phyloP scores from a whole-genome alignment of 352 stramenopile genomes.

The Phytophthora foliorum region DNA sequence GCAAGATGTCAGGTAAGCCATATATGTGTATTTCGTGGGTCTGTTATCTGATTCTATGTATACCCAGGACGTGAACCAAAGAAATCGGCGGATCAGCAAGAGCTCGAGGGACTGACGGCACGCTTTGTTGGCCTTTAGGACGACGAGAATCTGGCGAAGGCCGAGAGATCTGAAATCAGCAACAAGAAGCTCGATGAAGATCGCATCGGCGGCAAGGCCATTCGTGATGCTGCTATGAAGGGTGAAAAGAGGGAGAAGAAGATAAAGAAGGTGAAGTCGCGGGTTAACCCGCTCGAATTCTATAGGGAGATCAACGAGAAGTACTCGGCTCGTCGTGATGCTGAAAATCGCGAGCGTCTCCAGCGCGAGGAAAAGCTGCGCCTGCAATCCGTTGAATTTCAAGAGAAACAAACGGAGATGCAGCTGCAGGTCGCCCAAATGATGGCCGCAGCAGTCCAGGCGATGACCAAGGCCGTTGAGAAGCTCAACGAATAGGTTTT shows the following conservation, averaged over 20 bases:
- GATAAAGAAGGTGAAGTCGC: not conserved
- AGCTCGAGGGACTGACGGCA: constrained; percentile 1
- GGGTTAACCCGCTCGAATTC: not conserved
- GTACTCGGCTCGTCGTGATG: not conserved
- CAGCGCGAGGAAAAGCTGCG: not conserved
- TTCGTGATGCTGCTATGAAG: not conserved
- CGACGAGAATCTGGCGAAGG: too few relatives aligned
- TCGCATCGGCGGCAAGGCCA: not conserved
- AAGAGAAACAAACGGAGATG: not conserved
- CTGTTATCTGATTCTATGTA: not conserved
- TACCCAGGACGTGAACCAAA: not conserved
- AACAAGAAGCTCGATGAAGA: constrained; percentile 5
- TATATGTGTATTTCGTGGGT: too few relatives aligned
- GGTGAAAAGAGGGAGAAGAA: not conserved
- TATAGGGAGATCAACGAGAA: not conserved
- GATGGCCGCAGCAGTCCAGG: not conserved
- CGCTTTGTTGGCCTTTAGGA: not conserved
- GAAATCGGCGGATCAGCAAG: not conserved
- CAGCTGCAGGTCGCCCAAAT: not conserved
- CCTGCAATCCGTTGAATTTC: not conserved
- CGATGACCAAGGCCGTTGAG: not conserved
- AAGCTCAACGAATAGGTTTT: not conserved
- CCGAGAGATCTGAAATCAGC: not conserved
- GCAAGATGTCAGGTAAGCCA: not conserved
- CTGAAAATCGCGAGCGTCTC: not conserved